Conservation (phyloP, 164 flowering plant species). For the Macadamia tetraphylla region DNA sequence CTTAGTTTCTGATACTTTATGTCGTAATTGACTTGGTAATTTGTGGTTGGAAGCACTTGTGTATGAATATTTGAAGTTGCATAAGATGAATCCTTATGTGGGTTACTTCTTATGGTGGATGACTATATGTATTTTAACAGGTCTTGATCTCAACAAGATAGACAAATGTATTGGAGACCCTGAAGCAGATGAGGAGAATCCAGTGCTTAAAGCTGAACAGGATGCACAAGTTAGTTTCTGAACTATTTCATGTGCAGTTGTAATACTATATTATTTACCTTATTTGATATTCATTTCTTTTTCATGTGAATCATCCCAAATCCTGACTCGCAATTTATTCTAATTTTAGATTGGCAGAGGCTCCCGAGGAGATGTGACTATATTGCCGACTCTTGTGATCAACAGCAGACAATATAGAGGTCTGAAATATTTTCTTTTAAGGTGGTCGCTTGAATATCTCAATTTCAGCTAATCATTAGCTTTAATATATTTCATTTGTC, state of each 20-base stretch:
- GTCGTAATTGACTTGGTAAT: too few relatives aligned
- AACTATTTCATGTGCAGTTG: not conserved
- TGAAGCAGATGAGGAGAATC: constrained; percentile 73
- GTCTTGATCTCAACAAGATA: constrained; percentile 59
- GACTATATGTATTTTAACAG: constrained; percentile 23
- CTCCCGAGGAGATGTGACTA: constrained; percentile 92
- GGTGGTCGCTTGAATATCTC: not conserved
- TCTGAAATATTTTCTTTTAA: constrained; percentile 14
- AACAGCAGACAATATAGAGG: constrained; percentile 94
- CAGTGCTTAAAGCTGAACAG: constrained; percentile 80
- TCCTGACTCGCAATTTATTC: not conserved
- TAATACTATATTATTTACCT: not conserved
- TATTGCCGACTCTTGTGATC: constrained; percentile 90
- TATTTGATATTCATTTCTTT: not conserved
- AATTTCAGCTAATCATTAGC: not conserved
- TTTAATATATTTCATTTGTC: not conserved
- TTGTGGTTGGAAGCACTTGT: too few relatives aligned
- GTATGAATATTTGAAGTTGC: too few relatives aligned
- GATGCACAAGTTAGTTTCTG: constrained; percentile 59
- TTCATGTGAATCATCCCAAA: not conserved
- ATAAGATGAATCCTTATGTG: not conserved
- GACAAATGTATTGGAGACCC: constrained; percentile 77
- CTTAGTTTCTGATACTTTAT: too few relatives aligned
- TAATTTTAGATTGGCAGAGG: constrained; percentile 74
- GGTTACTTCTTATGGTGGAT: not conserved